Percentiles rank a stretch among this genome's conserved stretches.
These are phyloP conservation scores for Neurospora hispaniola DNA, from an alignment of 495 filamentous ascomycete genomes.

Conservation along the genomic window DNA sequence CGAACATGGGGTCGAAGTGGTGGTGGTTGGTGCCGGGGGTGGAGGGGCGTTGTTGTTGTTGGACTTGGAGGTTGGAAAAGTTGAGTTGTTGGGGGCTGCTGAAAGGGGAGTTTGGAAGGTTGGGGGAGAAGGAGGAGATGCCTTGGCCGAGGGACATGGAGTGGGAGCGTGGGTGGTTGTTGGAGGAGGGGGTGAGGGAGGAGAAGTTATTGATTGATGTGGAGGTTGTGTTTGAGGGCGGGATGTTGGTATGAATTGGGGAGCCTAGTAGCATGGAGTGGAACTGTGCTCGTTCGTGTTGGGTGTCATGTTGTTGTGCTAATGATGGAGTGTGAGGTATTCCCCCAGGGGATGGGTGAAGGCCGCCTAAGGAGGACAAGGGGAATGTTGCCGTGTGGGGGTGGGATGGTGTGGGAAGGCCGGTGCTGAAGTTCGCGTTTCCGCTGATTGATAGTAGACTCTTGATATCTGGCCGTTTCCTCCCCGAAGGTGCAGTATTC, in stretches of 20 bases:
- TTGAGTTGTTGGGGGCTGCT: constrained; percentile 16
- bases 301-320: constrained; percentile 11
- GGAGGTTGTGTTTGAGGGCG: neutral
- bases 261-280: constrained; percentile 14
- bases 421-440: constrained; percentile 14
- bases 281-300: constrained; percentile 3
- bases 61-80: constrained; percentile 12
- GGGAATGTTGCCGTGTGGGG: constrained; percentile 24
- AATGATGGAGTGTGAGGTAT: constrained; percentile 24
- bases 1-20: constrained; percentile 49
- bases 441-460: constrained; percentile 13
- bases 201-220: constrained; percentile 10
- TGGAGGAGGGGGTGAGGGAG: constrained; percentile 1
- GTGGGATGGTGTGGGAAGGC: constrained; percentile 20
- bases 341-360: constrained; percentile 15
- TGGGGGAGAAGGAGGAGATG: neutral
- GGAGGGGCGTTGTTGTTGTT: constrained; percentile 2
- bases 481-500: constrained; percentile 18
- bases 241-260: constrained; percentile 9
- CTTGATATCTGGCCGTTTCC: constrained; percentile 25
- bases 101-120: constrained; percentile 9
- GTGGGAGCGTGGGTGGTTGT: constrained; percentile 3
- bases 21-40: constrained; percentile 13
- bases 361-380: constrained; percentile 11
- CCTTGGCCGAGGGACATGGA: constrained; percentile 1